Conservation (phyloP, 805 yeast species). For the Saccharomyces kudriavzevii region DNA sequence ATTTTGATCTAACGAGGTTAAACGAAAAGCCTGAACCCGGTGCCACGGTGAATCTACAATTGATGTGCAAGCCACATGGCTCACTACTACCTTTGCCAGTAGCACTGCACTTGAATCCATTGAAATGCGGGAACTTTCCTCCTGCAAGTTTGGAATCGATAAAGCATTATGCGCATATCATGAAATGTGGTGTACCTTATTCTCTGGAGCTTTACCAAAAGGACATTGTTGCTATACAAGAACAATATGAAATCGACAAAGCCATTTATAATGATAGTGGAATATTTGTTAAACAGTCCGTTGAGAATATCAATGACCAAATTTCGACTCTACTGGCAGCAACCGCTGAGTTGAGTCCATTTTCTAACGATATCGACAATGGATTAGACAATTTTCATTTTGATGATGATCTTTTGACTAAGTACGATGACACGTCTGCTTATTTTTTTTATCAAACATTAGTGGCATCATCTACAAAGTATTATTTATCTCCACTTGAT, state of each 20-base stretch:
- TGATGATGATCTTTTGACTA: slow-evolving; percentile 8
- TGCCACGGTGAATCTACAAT: slow-evolving; percentile 47
- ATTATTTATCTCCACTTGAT: slow-evolving; percentile 71
- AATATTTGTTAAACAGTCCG: slow-evolving; percentile 45
- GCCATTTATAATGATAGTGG: slow-evolving; percentile 55
- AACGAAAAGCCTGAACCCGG: slow-evolving; percentile 42
- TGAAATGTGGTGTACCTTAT: slow-evolving; percentile 55
- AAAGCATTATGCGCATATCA: slow-evolving; percentile 53
- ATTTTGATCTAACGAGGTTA: slow-evolving; percentile 36
- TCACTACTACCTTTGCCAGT: slow-evolving; percentile 44
- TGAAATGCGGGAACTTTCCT: slow-evolving; percentile 44
- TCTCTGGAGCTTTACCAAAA: slow-evolving; percentile 44
- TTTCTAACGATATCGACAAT: slow-evolving; percentile 6
- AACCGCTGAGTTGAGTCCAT: slow-evolving; percentile 7
- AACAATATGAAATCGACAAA: slow-evolving; percentile 49
- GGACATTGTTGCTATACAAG: slow-evolving; percentile 50
- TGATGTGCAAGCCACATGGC: slow-evolving; percentile 50
- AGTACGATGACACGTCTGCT: slow-evolving; percentile 36
- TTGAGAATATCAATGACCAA: slow-evolving; percentile 43
- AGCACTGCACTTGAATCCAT: slow-evolving; percentile 35
- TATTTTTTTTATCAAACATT: slow-evolving; percentile 75
- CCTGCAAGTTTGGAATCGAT: slow-evolving; percentile 37
- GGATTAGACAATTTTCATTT: slow-evolving; percentile 6
- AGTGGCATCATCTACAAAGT: slow-evolving; percentile 57
- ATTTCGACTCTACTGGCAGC: slow-evolving; percentile 33